phyloP scores from a whole-genome alignment of 352 stramenopile genomes.

The Globisporangium alternatum region DNA sequence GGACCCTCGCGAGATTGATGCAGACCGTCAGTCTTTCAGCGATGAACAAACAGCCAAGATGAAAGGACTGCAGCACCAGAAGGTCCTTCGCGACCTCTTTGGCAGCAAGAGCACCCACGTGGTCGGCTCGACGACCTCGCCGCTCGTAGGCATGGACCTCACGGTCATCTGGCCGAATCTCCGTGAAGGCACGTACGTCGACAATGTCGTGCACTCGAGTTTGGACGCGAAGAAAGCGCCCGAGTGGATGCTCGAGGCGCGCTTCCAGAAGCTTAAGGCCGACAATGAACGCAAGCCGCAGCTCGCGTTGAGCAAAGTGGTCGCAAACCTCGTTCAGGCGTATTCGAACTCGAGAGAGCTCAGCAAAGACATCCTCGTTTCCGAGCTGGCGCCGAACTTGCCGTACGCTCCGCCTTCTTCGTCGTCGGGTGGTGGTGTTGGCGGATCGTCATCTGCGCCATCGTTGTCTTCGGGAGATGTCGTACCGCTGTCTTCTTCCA shows the following conservation, averaged over 20 bases:
- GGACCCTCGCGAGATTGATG: constrained; percentile 40
- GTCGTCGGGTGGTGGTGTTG: constrained; percentile 4
- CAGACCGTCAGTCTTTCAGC: constrained; percentile 14
- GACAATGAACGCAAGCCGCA: constrained; percentile 54
- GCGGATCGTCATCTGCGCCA: constrained; percentile 6
- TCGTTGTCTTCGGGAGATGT: constrained; percentile 13
- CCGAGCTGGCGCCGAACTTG: constrained; percentile 61
- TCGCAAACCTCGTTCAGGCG: constrained; percentile 71
- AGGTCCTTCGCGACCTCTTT: constrained; percentile 38
- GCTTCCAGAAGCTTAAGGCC: constrained; percentile 37
- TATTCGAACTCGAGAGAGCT: constrained; percentile 71
- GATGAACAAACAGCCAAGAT: constrained; percentile 1
- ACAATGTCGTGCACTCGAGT: constrained; percentile 83
- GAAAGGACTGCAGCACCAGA: constrained; percentile 11
- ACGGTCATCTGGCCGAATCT: constrained; percentile 66
- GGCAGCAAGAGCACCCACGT: constrained; percentile 25
- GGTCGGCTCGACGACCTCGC: constrained; percentile 34
- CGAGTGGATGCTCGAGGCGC: constrained; percentile 55
- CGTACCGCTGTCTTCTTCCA: constrained; percentile 14
- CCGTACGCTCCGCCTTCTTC: constrained; percentile 16
- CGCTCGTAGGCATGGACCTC: constrained; percentile 55
- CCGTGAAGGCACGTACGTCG: constrained; percentile 77
- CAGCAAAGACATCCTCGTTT: constrained; percentile 67
- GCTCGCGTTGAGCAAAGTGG: constrained; percentile 56
- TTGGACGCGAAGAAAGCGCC: constrained; percentile 61